These are phyloP conservation scores for Lunularia cruciata DNA, from an alignment of 225 moss, liverwort and hornwort genomes.

Conservation along the genomic window DNA sequence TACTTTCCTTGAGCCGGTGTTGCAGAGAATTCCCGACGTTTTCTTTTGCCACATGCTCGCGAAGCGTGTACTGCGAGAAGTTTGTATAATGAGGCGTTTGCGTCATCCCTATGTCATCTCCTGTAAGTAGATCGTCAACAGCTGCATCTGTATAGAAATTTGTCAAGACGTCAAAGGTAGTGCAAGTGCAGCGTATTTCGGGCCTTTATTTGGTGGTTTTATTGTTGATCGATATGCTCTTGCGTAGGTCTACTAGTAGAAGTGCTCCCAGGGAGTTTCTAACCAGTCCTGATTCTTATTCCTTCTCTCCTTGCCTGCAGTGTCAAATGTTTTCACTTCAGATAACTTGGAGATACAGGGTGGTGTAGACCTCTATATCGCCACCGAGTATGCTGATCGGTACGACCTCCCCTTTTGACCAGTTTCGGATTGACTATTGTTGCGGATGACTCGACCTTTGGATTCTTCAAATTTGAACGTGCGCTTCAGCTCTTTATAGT, in stretches of 20 bases:
- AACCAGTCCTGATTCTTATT: neutral
- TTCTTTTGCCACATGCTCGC: slow-evolving; percentile 92
- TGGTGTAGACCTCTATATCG: slow-evolving; percentile 82
- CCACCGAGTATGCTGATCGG: slow-evolving; percentile 91
- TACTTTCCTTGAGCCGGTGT: too few species aligned
- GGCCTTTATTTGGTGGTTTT: too few species aligned
- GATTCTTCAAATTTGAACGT: neutral
- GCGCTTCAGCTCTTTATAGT: neutral
- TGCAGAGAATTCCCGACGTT: slow-evolving; percentile 85
- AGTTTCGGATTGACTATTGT: neutral
- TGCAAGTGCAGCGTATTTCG: too few species aligned
- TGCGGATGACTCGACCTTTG: neutral
- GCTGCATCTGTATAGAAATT: neutral
- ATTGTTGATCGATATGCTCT: too few species aligned
- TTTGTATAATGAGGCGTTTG: slow-evolving; percentile 94
- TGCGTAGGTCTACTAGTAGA: too few species aligned
- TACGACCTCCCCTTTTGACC: slow-evolving; percentile 27
- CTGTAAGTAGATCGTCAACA: slow-evolving; percentile 39
- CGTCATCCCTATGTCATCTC: slow-evolving; percentile 78
- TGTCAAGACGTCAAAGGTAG: too few species aligned
- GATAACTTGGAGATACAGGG: slow-evolving; percentile 65
- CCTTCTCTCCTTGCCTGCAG: slow-evolving; percentile 41
- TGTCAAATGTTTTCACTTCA: slow-evolving; percentile 81
- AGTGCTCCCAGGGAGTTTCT: too few species aligned
- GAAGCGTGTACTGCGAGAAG: slow-evolving; percentile 93